A percentile compares a stretch with the other conserved stretches of the same genome.
These are phyloP conservation scores for Byssoonygena ceratinophila DNA, from an alignment of 2,329 filamentous ascomycete species.

Conservation along the genomic window DNA sequence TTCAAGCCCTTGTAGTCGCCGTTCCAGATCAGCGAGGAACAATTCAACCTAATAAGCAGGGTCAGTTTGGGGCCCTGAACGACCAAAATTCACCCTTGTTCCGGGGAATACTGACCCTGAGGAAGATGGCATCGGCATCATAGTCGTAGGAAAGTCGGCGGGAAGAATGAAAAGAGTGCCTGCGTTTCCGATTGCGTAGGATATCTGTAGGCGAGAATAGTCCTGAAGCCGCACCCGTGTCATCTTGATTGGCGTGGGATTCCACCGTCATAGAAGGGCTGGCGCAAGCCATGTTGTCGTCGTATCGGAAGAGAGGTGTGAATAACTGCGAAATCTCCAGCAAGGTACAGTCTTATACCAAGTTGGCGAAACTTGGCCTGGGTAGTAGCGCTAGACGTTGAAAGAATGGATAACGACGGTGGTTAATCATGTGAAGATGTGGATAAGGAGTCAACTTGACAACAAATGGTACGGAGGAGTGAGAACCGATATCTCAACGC, in stretches of 20 bases:
- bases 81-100: neutral
- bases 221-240: conserved; percentile 18
- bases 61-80: neutral
- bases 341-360: neutral
- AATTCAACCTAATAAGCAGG: conserved; percentile 32
- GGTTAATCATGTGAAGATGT: conserved; percentile 4
- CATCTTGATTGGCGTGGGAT: conserved; percentile 23
- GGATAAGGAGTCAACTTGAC: neutral
- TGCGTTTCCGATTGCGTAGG: conserved; percentile 32
- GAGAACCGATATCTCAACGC: neutral
- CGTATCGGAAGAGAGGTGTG: neutral
- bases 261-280: conserved; percentile 33
- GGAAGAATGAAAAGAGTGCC: conserved; percentile 38
- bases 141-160: conserved; percentile 36
- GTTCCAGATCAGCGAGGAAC: conserved; percentile 67
- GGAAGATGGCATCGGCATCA: conserved; percentile 37
- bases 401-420: neutral
- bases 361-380: neutral
- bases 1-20: conserved; percentile 78
- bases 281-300: conserved; percentile 30
- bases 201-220: conserved; percentile 25
- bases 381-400: neutral
- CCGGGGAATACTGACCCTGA: conserved; percentile 26
- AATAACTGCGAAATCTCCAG: neutral
- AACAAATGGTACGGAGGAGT: neutral